Evolutionary conservation across 1,139 yeast genomes (phyloP), one percentile per base, ranked within the genome.

Genomic region (Hanseniaspora sp.): DNA sequence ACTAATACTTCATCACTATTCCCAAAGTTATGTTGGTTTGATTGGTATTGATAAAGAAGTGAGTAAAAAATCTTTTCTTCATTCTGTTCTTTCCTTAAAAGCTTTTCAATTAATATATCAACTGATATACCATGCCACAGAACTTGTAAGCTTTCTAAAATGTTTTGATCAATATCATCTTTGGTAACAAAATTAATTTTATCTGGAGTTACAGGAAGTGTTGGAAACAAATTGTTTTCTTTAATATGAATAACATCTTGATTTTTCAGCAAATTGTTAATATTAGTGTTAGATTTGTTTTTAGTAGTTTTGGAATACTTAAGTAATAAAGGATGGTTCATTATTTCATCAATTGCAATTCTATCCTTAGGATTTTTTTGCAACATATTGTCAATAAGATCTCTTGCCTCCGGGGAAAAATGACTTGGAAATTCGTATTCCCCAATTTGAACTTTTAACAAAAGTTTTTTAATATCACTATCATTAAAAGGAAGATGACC

Each of bases 1-100:
- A 18, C 12, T 3, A 35, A 15, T 1, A 7, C 18, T 15, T 7
- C 17, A 15, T 41, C 49, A 39, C 17, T 35, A 23, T 18, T 46
- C 2, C 23, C 34, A 13, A 49, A 30, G 15, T 48, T 39, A 31
- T 54, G 42, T 29, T 54, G 56, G 12, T 54, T 94, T 61, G 83
- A 85, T 60, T 96, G 78, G 67, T 92, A 92, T 63, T 86, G 82
- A 73, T 83, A 73, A 58, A 92, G 72, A 56, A 94, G 71, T 58
- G 87, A 83, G 69, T 92, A 94, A 62, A 92, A 92, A 55, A 92
- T 80, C 71, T 92, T 94, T 64, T 94, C 98, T 1, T 95, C 79
- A 60, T 83, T 84, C 55, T 80, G 77, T 33, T 73, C 78, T 0
- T 79, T 73, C 1, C 82, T 73, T 51, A 83, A 62, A 45, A 92